phyloP scores from a whole-genome alignment of 495 filamentous ascomycete genomes.

The Echria macrotheca region DNA sequence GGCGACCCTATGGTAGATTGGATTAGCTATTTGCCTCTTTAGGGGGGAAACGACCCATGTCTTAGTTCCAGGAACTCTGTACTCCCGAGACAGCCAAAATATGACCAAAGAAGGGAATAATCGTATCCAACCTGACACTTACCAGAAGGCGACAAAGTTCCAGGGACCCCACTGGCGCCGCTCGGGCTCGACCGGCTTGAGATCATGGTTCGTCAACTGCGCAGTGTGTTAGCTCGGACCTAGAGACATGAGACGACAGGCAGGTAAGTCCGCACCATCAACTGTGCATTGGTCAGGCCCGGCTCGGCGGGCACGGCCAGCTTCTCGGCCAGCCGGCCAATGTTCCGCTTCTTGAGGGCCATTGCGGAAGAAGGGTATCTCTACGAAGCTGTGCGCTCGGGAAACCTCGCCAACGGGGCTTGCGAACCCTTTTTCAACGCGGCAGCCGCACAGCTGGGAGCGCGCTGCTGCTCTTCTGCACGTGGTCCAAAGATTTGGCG shows the following conservation, averaged over 20 bases:
- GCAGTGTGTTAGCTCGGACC: slow-evolving; percentile 12
- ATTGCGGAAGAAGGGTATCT: background rate
- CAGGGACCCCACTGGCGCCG: slow-evolving; percentile 81
- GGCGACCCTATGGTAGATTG: no score
- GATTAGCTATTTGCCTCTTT: no score
- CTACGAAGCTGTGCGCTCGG: background rate
- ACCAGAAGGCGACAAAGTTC: slow-evolving; percentile 91
- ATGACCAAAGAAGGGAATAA: no score
- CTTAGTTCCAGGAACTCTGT: no score
- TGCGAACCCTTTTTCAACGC: background rate
- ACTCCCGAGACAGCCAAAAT: no score
- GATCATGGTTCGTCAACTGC: slow-evolving; percentile 77
- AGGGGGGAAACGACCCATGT: no score
- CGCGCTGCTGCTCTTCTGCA: no score
- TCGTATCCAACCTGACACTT: no score
- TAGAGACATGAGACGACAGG: background rate
- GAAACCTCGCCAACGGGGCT: background rate
- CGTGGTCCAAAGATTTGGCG: background rate
- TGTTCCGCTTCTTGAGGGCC: slow-evolving; percentile 11
- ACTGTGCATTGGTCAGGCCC: slow-evolving; percentile 73
- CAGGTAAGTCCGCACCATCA: slow-evolving; percentile 52
- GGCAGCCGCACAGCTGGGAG: no score
- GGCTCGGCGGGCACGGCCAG: slow-evolving; percentile 68
- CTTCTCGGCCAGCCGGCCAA: slow-evolving; percentile 42
- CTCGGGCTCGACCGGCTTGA: slow-evolving; percentile 84